Evolutionary conservation across 768 basidiomycete genomes (phyloP).

Genomic region (Ramaria rubella): DNA sequence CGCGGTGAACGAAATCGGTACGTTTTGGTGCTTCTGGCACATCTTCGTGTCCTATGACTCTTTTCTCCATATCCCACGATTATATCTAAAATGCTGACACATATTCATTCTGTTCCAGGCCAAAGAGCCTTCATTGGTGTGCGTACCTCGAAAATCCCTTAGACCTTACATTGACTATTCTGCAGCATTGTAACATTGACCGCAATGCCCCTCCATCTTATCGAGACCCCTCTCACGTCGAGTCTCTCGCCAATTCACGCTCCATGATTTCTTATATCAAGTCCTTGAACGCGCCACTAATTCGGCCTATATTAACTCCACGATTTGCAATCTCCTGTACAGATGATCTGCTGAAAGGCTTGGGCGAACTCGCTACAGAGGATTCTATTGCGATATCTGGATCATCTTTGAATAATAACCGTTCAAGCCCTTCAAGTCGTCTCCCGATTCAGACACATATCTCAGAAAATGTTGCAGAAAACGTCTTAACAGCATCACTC

Average conservation of each 20-base stretch:
- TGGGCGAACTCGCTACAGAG: conserved; percentile 55
- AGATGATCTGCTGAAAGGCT: conserved; percentile 48
- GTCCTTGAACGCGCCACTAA: conserved; percentile 49
- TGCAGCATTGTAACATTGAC: conserved; percentile 88
- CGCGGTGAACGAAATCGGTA: conserved; percentile 56
- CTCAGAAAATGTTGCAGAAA: conserved; percentile 73
- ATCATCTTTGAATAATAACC: neutral
- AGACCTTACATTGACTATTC: neutral
- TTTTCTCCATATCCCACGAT: conserved; percentile 31
- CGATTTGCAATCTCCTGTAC: conserved; percentile 95
- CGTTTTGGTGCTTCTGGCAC: conserved; percentile 14
- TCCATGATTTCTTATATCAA: conserved; percentile 66
- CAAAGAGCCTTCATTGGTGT: neutral
- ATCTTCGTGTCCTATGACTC: neutral
- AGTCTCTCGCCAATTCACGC: conserved; percentile 56
- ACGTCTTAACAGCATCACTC: conserved; percentile 54
- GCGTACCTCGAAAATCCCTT: neutral
- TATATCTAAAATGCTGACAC: neutral
- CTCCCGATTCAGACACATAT: conserved; percentile 91
- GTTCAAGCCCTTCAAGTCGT: neutral
- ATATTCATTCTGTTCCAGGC: neutral
- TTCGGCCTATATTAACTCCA: conserved; percentile 88
- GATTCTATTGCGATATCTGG: conserved; percentile 35
- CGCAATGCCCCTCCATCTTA: conserved; percentile 62
- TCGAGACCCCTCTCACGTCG: conserved; percentile 47